phyloP scores from a whole-genome alignment of 495 filamentous ascomycete species.

The Penicillium coprophilum region DNA sequence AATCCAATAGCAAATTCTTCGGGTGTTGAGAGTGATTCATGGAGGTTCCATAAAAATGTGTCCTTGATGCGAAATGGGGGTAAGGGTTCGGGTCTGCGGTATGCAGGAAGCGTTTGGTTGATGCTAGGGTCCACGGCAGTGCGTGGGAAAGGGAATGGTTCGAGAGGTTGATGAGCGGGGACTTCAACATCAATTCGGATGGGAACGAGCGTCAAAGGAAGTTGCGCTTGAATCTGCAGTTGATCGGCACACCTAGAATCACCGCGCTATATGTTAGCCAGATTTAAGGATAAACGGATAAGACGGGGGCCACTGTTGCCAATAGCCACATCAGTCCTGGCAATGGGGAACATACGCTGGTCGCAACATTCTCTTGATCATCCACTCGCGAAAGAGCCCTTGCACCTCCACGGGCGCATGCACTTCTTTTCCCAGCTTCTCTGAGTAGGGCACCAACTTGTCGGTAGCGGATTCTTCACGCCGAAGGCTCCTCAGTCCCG shows the following conservation, averaged over 20 bases:
- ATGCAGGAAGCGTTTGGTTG: slow-evolving; percentile 67
- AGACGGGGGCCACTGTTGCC: slow-evolving; percentile 2
- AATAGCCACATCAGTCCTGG: slow-evolving; percentile 4
- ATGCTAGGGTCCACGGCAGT: slow-evolving; percentile 60
- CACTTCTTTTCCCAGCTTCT: slow-evolving; percentile 85
- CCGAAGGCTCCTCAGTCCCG: slow-evolving; percentile 77
- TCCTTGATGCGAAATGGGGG: slow-evolving; percentile 87
- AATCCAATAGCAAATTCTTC: slow-evolving; percentile 91
- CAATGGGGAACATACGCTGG: slow-evolving; percentile 40
- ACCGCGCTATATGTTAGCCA: slow-evolving; percentile 14
- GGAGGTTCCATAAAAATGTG: slow-evolving; percentile 94
- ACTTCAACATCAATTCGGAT: slow-evolving; percentile 97
- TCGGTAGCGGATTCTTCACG: slow-evolving; percentile 69
- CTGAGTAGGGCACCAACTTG: slow-evolving; percentile 56
- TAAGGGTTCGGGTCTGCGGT: slow-evolving; percentile 70
- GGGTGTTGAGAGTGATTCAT: slow-evolving; percentile 90
- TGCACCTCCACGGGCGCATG: slow-evolving; percentile 76
- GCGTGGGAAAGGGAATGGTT: slow-evolving; percentile 67
- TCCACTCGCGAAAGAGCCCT: slow-evolving; percentile 93
- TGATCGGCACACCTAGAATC: slow-evolving; percentile 55
- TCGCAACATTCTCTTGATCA: slow-evolving; percentile 69
- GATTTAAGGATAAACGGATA: neutral
- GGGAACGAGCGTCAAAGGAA: slow-evolving; percentile 88
- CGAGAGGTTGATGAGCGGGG: slow-evolving; percentile 68
- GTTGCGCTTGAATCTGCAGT: slow-evolving; percentile 74